phyloP scores from a whole-genome alignment of 257 asterid species.

The Plantago major region DNA sequence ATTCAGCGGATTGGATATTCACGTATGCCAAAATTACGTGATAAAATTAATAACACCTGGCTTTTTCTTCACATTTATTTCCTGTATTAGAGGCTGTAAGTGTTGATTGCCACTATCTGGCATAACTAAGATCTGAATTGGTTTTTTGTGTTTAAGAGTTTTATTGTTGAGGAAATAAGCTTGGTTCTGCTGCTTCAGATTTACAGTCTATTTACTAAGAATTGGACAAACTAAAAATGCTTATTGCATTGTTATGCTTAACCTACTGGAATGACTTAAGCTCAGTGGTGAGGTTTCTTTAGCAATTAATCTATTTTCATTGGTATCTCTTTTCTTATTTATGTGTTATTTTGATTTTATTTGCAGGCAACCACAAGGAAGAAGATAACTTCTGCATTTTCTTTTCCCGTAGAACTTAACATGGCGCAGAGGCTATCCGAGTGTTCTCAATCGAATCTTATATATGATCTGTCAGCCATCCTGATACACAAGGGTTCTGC shows the following conservation, averaged over 20 bases:
- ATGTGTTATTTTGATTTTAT: conserved; percentile 27
- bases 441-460: conserved; percentile 45
- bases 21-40: neutral
- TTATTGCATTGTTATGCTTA: conserved; percentile 10
- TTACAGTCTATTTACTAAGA: neutral
- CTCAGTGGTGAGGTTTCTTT: conserved; percentile 14
- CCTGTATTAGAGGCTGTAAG: neutral
- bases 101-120: neutral
- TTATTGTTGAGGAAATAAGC: conserved; percentile 3
- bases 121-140: no score
- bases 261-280: conserved; percentile 6
- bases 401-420: conserved; percentile 75
- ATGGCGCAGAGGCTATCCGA: conserved; percentile 69
- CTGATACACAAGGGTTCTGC: conserved; percentile 97
- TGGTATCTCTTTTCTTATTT: conserved; percentile 21
- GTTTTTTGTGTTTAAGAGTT: neutral
- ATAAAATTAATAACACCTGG: neutral
- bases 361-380: conserved; percentile 90
- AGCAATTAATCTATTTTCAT: conserved; percentile 15
- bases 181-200: conserved; percentile 17
- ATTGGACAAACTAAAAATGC: conserved; percentile 4
- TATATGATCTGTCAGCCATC: conserved; percentile 92
- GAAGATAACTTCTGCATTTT: conserved; percentile 85
- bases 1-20: neutral
- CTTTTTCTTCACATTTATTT: neutral